A percentile compares a stretch with the other conserved stretches of the same genome.
phyloP scores from a whole-genome alignment of 129 eudicot genomes.

The Calendula officinalis region DNA sequence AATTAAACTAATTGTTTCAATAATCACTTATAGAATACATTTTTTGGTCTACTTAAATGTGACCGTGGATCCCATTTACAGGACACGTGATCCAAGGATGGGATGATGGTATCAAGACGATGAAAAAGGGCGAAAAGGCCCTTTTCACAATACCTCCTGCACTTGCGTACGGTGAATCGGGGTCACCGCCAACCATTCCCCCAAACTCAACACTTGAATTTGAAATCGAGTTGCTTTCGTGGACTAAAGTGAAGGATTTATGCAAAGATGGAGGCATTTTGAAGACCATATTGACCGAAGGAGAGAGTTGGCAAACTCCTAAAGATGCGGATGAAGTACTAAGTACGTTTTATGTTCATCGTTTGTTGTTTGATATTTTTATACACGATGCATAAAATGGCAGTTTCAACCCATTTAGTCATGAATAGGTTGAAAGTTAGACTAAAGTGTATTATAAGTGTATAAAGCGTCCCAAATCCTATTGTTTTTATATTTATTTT shows the following conservation, averaged over 20 bases:
- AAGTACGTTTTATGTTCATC: constrained; percentile 31
- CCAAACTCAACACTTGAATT: constrained; percentile 71
- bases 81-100: constrained; percentile 87
- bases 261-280: constrained; percentile 69
- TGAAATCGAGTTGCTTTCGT: constrained; percentile 60
- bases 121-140: constrained; percentile 78
- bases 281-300: constrained; percentile 62
- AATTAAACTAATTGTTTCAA: too few species aligned
- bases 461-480: too few species aligned
- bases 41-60: background rate
- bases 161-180: constrained; percentile 64
- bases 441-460: too few species aligned
- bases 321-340: constrained; percentile 64
- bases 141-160: constrained; percentile 62
- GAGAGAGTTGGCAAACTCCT: constrained; percentile 77
- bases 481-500: too few species aligned
- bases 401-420: background rate
- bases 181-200: constrained; percentile 65
- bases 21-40: too few species aligned
- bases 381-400: background rate
- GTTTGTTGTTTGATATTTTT: background rate
- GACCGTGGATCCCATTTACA: constrained; percentile 10
- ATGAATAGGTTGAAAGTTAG: background rate
- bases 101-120: constrained; percentile 75
- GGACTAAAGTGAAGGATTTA: constrained; percentile 64